Conservation (phyloP, 352 stramenopile species). For the Ophiocytium majus region DNA sequence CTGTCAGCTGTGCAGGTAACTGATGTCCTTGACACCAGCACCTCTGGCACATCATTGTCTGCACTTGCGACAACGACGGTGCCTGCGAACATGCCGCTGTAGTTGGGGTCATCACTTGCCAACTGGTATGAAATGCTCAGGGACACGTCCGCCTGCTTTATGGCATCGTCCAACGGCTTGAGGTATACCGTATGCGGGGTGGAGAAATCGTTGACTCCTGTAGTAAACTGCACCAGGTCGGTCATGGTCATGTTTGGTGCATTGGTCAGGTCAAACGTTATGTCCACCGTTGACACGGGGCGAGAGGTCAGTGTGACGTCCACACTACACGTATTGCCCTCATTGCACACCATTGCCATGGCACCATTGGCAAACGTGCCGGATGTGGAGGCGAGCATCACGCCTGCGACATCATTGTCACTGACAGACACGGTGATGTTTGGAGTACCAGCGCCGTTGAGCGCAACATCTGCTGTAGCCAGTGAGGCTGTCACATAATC, state of each 20-base stretch:
- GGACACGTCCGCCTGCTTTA: not conserved
- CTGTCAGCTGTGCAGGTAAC: not conserved
- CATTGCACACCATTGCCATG: not conserved
- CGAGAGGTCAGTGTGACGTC: not conserved
- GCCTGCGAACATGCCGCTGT: not conserved
- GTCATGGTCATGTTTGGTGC: not conserved
- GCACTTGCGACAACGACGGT: not conserved
- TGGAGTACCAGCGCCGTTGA: not conserved
- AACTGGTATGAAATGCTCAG: not conserved
- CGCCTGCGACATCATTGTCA: not conserved
- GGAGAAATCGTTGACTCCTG: too few relatives aligned
- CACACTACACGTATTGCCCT: not conserved
- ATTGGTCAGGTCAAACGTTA: not conserved
- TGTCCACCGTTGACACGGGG: not conserved
- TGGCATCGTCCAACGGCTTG: not conserved
- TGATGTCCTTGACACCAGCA: not conserved
- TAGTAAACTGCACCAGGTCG: too few relatives aligned
- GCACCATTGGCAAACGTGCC: too few relatives aligned
- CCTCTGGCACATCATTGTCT: not conserved
- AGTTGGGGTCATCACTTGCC: not conserved
- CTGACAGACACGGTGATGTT: not conserved
- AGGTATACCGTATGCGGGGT: too few relatives aligned
- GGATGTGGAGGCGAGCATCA: too few relatives aligned
- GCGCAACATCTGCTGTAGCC: not conserved
- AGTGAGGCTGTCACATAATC: not conserved